Evolutionary conservation across 1,139 yeast species (phyloP).

Genomic region (Debaryomyces udenii): DNA sequence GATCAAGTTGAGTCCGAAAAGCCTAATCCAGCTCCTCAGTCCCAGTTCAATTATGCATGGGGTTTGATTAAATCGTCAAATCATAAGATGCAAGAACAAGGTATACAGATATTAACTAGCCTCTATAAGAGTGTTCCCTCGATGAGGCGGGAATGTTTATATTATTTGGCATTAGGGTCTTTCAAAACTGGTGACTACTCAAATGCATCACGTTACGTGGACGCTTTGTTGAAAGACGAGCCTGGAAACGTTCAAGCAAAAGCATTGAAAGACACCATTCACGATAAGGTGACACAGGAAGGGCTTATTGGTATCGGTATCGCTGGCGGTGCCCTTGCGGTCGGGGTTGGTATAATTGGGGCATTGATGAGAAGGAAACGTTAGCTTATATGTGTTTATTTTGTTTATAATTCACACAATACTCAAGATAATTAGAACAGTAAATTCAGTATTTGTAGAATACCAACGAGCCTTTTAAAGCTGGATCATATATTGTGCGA

Average conservation of each 20-base stretch:
- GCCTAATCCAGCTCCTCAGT: slow-evolving; percentile 77
- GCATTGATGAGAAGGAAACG: slow-evolving; percentile 51
- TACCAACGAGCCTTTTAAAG: too few relatives aligned
- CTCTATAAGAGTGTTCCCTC: slow-evolving; percentile 78
- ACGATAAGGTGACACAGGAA: slow-evolving; percentile 81
- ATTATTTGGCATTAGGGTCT: slow-evolving; percentile 85
- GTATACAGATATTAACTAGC: slow-evolving; percentile 73
- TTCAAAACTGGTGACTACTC: slow-evolving; percentile 86
- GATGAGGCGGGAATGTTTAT: slow-evolving; percentile 86
- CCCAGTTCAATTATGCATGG: slow-evolving; percentile 95
- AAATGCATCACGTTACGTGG: slow-evolving; percentile 85
- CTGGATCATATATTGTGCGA: too few relatives aligned
- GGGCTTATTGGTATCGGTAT: slow-evolving; percentile 88
- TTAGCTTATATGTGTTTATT: slow-evolving; percentile 12
- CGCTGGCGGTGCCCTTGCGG: slow-evolving; percentile 81
- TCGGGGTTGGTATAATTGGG: slow-evolving; percentile 72
- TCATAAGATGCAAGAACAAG: slow-evolving; percentile 69
- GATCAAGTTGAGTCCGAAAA: slow-evolving; percentile 82
- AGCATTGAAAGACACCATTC: slow-evolving; percentile 73
- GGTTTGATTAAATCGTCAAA: slow-evolving; percentile 76
- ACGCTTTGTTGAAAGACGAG: slow-evolving; percentile 72
- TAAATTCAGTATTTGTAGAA: too few relatives aligned
- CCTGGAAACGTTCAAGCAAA: slow-evolving; percentile 82
- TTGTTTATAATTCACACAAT: slow-evolving; percentile 1
- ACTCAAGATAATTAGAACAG: not conserved